Percentiles rank a stretch among this genome's conserved stretches.
Evolutionary conservation across 2,329 filamentous ascomycete genomes (phyloP).

Genomic region (Sarocladium brachiariae): DNA sequence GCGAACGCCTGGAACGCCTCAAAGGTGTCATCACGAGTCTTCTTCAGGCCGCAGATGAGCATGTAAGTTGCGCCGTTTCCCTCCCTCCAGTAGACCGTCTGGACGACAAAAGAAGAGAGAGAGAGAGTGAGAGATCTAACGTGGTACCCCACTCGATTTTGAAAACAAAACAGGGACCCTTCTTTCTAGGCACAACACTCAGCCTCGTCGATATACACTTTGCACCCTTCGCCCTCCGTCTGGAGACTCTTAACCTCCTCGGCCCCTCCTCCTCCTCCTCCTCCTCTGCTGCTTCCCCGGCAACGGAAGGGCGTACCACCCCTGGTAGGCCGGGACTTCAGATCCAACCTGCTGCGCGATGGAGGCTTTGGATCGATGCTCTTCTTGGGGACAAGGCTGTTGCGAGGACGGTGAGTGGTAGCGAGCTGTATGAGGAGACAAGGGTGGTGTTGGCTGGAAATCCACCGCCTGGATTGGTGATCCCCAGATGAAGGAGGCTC

Average conservation of each 20-base stretch:
- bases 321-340: constrained; percentile 36
- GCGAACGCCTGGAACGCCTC: constrained; percentile 40
- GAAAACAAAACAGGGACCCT: constrained; percentile 46
- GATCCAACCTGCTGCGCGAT: constrained; percentile 55
- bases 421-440: constrained; percentile 47
- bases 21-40: constrained; percentile 53
- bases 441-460: constrained; percentile 42
- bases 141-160: not conserved
- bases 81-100: not conserved
- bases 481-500: not conserved
- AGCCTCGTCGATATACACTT: constrained; percentile 67
- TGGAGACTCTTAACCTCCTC: constrained; percentile 37
- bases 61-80: constrained; percentile 20
- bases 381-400: constrained; percentile 59
- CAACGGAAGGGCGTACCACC: constrained; percentile 18
- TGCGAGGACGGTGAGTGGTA: constrained; percentile 58
- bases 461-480: constrained; percentile 2
- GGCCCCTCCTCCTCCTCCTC: constrained; percentile 45
- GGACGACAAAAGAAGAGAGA: too few species aligned
- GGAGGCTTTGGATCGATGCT: constrained; percentile 63
- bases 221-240: constrained; percentile 65
- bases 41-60: constrained; percentile 40
- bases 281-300: too few species aligned
- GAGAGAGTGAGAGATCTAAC: too few species aligned
- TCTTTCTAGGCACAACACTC: constrained; percentile 51